Conservation (phyloP, 192 early-diverging fungal genomes). For the Blastocladiella britannica region DNA sequence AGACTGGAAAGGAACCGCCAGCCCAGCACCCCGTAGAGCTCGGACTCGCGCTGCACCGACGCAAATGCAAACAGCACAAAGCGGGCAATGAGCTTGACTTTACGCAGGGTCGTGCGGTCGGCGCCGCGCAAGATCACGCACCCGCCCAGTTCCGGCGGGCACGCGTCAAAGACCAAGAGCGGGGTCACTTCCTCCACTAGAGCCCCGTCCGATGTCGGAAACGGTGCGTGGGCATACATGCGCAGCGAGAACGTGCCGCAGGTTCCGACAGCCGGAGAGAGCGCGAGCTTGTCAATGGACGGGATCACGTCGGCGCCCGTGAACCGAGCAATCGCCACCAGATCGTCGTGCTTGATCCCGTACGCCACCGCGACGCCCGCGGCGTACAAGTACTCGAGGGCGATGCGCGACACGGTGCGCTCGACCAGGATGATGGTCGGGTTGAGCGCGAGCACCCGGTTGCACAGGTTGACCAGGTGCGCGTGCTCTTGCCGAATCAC, state of each 20-base stretch:
- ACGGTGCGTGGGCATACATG: slow-evolving; percentile 56
- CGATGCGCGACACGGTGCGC: slow-evolving; percentile 60
- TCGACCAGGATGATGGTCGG: slow-evolving; percentile 67
- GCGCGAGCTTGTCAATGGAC: slow-evolving; percentile 59
- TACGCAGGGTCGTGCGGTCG: slow-evolving; percentile 30
- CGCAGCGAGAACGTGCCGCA: slow-evolving; percentile 57
- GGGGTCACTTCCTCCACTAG: slow-evolving; percentile 37
- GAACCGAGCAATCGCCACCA: slow-evolving; percentile 65
- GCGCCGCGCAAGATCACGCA: slow-evolving; percentile 82
- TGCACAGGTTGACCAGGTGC: slow-evolving; percentile 55
- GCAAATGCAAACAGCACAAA: slow-evolving; percentile 56
- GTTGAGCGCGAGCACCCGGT: slow-evolving; percentile 48
- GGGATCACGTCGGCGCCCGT: slow-evolving; percentile 63
- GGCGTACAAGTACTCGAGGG: slow-evolving; percentile 60
- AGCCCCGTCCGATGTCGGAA: too few relatives aligned
- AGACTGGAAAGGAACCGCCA: not conserved
- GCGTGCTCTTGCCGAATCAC: slow-evolving; percentile 67
- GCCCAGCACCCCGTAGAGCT: not conserved
- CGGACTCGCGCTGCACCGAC: not conserved
- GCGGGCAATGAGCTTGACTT: slow-evolving; percentile 62
- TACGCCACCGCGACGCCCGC: slow-evolving; percentile 58
- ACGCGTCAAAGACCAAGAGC: slow-evolving; percentile 76
- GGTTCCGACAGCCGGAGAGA: slow-evolving; percentile 48
- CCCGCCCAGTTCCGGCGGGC: slow-evolving; percentile 52
- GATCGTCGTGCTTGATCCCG: slow-evolving; percentile 70